Evolutionary conservation across 192 early-diverging fungal species (phyloP).

Genomic region (Coemansia sp.): DNA sequence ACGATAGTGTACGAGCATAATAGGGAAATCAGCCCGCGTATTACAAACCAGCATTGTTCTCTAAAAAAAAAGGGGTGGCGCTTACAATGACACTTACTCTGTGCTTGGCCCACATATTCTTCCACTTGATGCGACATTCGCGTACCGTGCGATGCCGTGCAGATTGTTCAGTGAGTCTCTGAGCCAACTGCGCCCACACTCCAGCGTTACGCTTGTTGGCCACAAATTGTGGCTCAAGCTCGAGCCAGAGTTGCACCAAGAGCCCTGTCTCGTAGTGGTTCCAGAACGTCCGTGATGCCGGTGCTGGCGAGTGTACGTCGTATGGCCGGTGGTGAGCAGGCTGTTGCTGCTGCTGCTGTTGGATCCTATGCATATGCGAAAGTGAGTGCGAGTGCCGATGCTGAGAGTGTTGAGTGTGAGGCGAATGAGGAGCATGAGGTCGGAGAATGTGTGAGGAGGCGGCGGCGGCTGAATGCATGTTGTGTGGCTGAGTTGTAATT

Average conservation of each 20-base stretch:
- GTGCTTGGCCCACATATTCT: conserved; percentile 59
- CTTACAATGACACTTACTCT: conserved; percentile 38
- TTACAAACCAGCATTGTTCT: not conserved
- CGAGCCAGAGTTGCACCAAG: conserved; percentile 55
- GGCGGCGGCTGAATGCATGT: conserved; percentile 1
- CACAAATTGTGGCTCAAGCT: conserved; percentile 52
- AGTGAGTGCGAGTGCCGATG: conserved; percentile 17
- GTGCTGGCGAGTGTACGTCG: conserved; percentile 47
- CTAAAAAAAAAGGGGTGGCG: not conserved
- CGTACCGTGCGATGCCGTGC: conserved; percentile 51
- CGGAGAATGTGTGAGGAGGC: conserved; percentile 5
- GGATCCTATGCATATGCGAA: conserved; percentile 8
- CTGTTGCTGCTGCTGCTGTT: not conserved
- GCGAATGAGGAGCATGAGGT: not conserved
- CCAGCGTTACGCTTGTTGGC: conserved; percentile 58
- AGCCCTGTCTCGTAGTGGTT: conserved; percentile 54
- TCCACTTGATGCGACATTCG: conserved; percentile 58
- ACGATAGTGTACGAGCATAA: conserved; percentile 13
- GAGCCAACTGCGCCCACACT: conserved; percentile 55
- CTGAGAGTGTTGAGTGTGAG: not conserved
- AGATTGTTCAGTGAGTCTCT: conserved; percentile 47
- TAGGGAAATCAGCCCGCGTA: conserved; percentile 3
- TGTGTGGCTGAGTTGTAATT: conserved; percentile 1
- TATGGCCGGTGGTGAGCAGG: conserved; percentile 37
- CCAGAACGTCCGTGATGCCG: conserved; percentile 55